A percentile compares a stretch with the other conserved stretches of the same genome.
phyloP scores from a whole-genome alignment of 805 yeast genomes.

The Candida adriatica region DNA sequence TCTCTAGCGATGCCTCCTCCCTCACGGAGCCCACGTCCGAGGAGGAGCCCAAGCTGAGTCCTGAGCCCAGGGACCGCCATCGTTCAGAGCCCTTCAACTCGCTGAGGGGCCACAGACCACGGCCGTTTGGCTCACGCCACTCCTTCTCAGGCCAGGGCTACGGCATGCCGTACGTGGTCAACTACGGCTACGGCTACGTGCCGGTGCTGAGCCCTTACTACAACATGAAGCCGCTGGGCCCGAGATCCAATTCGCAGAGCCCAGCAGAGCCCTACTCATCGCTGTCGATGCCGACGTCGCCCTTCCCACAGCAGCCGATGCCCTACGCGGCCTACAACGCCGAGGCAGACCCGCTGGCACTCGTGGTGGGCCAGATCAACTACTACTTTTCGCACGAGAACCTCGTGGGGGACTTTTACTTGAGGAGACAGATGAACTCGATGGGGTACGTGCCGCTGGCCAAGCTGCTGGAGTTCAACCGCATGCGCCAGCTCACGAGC shows the following conservation, averaged over 20 bases:
- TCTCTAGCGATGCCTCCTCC: too few relatives aligned
- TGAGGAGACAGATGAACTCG: constrained; percentile 75
- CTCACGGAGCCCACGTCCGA: too few relatives aligned
- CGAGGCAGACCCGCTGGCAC: constrained; percentile 14
- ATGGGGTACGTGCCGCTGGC: constrained; percentile 65
- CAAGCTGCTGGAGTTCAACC: constrained; percentile 61
- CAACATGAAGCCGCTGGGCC: not conserved
- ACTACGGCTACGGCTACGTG: constrained; percentile 9
- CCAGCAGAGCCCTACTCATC: constrained; percentile 12
- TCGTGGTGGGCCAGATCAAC: constrained; percentile 57
- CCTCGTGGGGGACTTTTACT: constrained; percentile 71
- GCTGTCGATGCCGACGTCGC: constrained; percentile 3
- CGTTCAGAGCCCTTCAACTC: constrained; percentile 16
- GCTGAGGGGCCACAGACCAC: too few relatives aligned
- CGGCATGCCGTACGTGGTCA: constrained; percentile 9
- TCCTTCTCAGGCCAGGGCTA: constrained; percentile 13
- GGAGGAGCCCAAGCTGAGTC: too few relatives aligned
- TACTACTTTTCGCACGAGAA: constrained; percentile 90
- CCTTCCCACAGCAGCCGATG: constrained; percentile 6
- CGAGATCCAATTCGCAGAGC: constrained; percentile 19
- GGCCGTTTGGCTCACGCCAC: too few relatives aligned
- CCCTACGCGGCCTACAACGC: constrained; percentile 7
- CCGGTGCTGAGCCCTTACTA: constrained; percentile 3
- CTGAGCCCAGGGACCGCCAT: constrained; percentile 15
- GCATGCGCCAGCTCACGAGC: constrained; percentile 58